Base-by-base conservation (phyloP, 306 rosid genomes). In the Glycyrrhiza uralensis region DNA sequence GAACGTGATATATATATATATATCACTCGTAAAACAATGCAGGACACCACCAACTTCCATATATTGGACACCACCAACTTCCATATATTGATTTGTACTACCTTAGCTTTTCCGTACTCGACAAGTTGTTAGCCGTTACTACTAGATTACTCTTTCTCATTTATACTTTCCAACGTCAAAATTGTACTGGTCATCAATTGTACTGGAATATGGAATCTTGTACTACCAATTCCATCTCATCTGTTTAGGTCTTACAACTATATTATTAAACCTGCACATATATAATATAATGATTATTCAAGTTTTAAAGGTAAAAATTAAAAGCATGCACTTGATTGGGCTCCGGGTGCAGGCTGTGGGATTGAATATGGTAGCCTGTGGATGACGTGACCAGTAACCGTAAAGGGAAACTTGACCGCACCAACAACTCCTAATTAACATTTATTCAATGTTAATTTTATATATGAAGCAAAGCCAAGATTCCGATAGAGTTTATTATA, bases 131-230 rank as follows among this genome's bases (percentile, higher is more conserved):
- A 46, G 20, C 7, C 1, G 54, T 6, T 65, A 12, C 20, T 52
- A 10, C n/a, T n/a, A n/a, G n/a, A n/a, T n/a, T 1, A 8, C 6
- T 46, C 12, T 30, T 6, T 38, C 4, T 4, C 19, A 3, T n/a
- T 4, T n/a, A 2, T 15, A 45, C 4, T 26, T 28, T 10, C 13
- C 23, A 46, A 15, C 20, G 2, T 46, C 23, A 4, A 44, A 42
- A 7, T 50, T 74, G 75, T 78, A 74, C 72, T 74, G 35, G 18
- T 38, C 39, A 76, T 38, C 39, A 76, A 6, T 76, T 75, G 80
- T 66, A 73, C 66, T 79, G 17, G 41, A 60, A 59, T n/a, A n/a
- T 17, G 66, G 45, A 80, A 80, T 44, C 64, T 69, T 75, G 75
- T 76, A 66, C 75, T 72, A 46, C 67, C 38, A 11, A 30, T 32